A percentile compares a stretch with the other conserved stretches of the same genome.
Conservation (phyloP, 2,329 filamentous ascomycete genomes). For the Pleoardoris graminearum region DNA sequence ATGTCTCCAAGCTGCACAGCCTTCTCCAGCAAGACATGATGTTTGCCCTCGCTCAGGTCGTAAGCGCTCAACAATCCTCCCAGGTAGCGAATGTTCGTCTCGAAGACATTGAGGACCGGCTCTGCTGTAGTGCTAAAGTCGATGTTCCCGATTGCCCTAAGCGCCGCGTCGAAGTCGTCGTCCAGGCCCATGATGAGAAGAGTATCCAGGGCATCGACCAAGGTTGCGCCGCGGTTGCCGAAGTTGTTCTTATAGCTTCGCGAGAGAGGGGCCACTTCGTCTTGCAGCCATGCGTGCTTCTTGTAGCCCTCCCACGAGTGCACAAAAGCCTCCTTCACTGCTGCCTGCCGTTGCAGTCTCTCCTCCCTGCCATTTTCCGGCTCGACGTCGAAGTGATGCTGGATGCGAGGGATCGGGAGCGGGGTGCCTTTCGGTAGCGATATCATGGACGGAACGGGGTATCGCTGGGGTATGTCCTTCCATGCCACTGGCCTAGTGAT, state of each 20-base stretch:
- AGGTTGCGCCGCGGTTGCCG: conserved; percentile 61
- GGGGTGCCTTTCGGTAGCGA: conserved; percentile 38
- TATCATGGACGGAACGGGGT: conserved; percentile 38
- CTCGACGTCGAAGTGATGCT: conserved; percentile 43
- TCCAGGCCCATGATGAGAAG: conserved; percentile 65
- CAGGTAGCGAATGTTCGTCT: conserved; percentile 47
- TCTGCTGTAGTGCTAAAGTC: conserved; percentile 55
- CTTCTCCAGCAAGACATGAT: conserved; percentile 44
- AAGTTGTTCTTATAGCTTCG: conserved; percentile 54
- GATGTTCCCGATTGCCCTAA: conserved; percentile 55
- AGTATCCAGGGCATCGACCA: conserved; percentile 65
- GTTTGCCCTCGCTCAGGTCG: conserved; percentile 41
- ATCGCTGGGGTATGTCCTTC: conserved; percentile 37
- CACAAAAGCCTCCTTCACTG: conserved; percentile 44
- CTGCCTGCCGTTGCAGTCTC: conserved; percentile 34
- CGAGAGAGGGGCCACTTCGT: conserved; percentile 57
- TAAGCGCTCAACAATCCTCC: conserved; percentile 45
- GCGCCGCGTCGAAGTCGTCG: conserved; percentile 60
- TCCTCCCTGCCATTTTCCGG: conserved; percentile 37
- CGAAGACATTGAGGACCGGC: conserved; percentile 43
- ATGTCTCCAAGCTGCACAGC: conserved; percentile 49
- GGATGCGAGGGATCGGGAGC: conserved; percentile 40
- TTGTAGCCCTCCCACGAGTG: conserved; percentile 56
- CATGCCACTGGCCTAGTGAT: conserved; percentile 38
- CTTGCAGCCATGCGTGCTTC: conserved; percentile 56